phyloP scores from a whole-genome alignment of 805 yeast species.

The Zygosaccharomyces lentus region DNA sequence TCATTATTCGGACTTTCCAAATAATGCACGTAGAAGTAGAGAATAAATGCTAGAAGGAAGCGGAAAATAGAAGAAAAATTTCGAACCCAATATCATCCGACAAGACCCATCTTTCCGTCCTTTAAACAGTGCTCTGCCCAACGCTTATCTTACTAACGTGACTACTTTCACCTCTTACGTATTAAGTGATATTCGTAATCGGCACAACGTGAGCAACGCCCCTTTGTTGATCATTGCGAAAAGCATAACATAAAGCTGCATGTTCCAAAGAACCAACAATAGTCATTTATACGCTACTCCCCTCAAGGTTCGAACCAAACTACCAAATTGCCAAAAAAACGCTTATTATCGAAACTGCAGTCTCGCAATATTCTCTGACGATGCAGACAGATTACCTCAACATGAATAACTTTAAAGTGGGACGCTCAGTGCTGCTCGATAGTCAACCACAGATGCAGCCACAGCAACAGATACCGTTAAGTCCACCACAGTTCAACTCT shows the following conservation, averaged over 20 bases:
- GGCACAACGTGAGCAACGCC: constrained; percentile 5
- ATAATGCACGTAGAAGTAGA: too few relatives aligned
- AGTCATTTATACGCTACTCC: not conserved
- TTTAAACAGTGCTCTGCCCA: too few relatives aligned
- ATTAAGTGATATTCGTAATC: not conserved
- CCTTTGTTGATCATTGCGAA: constrained; percentile 8
- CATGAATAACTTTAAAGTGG: constrained; percentile 2
- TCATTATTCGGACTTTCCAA: too few relatives aligned
- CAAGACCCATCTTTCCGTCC: too few relatives aligned
- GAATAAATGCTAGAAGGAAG: too few relatives aligned
- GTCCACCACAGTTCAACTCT: constrained; percentile 16
- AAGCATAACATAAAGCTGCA: constrained; percentile 6
- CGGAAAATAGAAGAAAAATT: too few relatives aligned
- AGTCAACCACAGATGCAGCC: constrained; percentile 8
- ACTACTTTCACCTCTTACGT: not conserved
- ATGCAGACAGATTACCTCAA: constrained; percentile 11
- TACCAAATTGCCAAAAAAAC: not conserved
- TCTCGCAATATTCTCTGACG: constrained; percentile 10
- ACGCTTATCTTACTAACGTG: not conserved
- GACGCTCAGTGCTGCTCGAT: constrained; percentile 6
- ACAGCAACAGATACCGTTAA: constrained; percentile 12
- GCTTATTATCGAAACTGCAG: not conserved
- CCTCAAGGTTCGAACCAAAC: not conserved
- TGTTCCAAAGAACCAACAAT: not conserved
- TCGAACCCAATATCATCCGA: too few relatives aligned